These are phyloP conservation scores for Camelina hispida DNA, from an alignment of 345 rosid species.

Conservation along the genomic window DNA sequence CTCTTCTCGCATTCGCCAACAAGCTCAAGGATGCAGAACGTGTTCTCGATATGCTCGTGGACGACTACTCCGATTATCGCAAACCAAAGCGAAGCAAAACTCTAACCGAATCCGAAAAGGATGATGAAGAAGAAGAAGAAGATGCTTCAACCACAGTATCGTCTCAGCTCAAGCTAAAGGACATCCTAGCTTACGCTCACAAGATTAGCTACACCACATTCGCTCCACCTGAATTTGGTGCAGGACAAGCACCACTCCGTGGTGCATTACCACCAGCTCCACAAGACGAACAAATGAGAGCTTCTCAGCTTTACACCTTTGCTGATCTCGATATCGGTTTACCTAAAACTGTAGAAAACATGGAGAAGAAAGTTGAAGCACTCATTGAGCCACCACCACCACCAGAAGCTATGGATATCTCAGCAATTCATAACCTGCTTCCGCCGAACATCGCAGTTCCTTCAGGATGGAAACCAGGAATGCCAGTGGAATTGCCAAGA, in stretches of 20 bases:
- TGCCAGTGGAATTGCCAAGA: constrained; percentile 82
- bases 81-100: constrained; percentile 61
- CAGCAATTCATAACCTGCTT: constrained; percentile 64
- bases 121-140: constrained; percentile 34
- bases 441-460: constrained; percentile 72
- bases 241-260: constrained; percentile 87
- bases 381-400: constrained; percentile 70
- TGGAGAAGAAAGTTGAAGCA: constrained; percentile 68
- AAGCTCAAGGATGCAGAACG: constrained; percentile 79
- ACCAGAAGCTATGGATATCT: constrained; percentile 49
- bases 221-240: constrained; percentile 92
- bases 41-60: constrained; percentile 82
- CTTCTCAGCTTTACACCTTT: constrained; percentile 78
- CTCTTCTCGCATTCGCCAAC: constrained; percentile 71
- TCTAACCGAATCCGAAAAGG: constrained; percentile 8
- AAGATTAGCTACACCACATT: constrained; percentile 92
- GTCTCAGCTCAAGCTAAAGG: constrained; percentile 72
- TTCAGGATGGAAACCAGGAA: constrained; percentile 93
- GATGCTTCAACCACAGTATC: constrained; percentile 69
- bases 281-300: constrained; percentile 96
- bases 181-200: constrained; percentile 83
- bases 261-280: constrained; percentile 98
- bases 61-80: constrained; percentile 84
- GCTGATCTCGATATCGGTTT: constrained; percentile 91
- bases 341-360: constrained; percentile 60